phyloP scores from a whole-genome alignment of 176 grass and related monocot species.

The Zoysia japonica region DNA sequence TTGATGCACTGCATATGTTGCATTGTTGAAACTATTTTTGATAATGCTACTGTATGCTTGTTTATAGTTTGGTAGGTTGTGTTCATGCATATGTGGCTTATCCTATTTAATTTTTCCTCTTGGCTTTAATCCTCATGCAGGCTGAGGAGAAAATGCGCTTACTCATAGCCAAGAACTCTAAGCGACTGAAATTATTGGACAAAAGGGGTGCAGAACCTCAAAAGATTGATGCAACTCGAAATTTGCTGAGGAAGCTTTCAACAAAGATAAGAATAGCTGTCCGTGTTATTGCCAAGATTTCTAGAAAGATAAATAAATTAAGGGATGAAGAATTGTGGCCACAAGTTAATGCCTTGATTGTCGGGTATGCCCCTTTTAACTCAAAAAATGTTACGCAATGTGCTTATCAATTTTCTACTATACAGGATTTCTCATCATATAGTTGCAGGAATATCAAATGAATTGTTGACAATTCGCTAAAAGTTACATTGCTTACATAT shows the following conservation, averaged over 20 bases:
- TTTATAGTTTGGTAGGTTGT: slow-evolving; percentile 1
- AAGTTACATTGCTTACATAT: neutral
- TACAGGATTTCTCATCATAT: neutral
- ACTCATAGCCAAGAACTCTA: slow-evolving; percentile 64
- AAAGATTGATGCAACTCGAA: slow-evolving; percentile 69
- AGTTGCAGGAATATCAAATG: neutral
- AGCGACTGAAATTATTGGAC: slow-evolving; percentile 63
- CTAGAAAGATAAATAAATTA: slow-evolving; percentile 79
- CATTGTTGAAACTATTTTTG: neutral
- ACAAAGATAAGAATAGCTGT: slow-evolving; percentile 83
- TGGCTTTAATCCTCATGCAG: slow-evolving; percentile 22
- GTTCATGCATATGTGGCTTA: neutral
- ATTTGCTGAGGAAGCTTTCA: slow-evolving; percentile 64
- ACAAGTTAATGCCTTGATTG: slow-evolving; percentile 62
- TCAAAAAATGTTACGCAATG: neutral
- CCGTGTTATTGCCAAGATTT: slow-evolving; percentile 70
- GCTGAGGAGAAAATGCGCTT: slow-evolving; percentile 91
- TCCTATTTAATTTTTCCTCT: slow-evolving; percentile 12
- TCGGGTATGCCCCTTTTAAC: slow-evolving; percentile 58
- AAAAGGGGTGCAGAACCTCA: slow-evolving; percentile 64
- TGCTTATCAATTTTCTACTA: neutral
- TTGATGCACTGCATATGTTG: neutral
- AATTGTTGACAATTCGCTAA: neutral
- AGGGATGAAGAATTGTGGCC: slow-evolving; percentile 84
- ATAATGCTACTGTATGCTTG: neutral